phyloP scores from a whole-genome alignment of 805 yeast genomes.

The Naumovozyma dairenensis region DNA sequence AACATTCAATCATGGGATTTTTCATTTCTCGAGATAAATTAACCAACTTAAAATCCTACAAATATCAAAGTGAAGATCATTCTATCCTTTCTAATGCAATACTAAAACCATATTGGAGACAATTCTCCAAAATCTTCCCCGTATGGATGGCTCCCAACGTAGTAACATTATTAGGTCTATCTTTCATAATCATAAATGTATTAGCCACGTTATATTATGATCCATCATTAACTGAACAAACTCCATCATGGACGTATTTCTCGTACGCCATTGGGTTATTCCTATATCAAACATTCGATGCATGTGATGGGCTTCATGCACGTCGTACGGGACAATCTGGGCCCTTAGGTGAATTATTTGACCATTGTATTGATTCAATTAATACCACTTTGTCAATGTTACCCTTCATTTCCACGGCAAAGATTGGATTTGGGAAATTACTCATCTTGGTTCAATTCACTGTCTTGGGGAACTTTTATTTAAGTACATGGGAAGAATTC shows the following conservation, averaged over 20 bases:
- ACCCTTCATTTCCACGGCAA: conserved; percentile 64
- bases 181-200: conserved; percentile 59
- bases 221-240: conserved; percentile 48
- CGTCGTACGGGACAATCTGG: conserved; percentile 94
- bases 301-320: conserved; percentile 94
- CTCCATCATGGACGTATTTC: conserved; percentile 72
- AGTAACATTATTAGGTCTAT: conserved; percentile 71
- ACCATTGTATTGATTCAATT: conserved; percentile 70
- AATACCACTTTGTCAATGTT: conserved; percentile 77
- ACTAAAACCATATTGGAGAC: conserved; percentile 73
- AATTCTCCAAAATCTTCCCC: conserved; percentile 69
- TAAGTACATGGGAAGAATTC: conserved; percentile 93
- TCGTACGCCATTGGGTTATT: conserved; percentile 76
- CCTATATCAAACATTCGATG: conserved; percentile 90
- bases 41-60: conserved; percentile 12
- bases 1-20: conserved; percentile 43
- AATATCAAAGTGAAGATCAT: conserved; percentile 71
- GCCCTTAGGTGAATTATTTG: conserved; percentile 90
- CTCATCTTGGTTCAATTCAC: conserved; percentile 60
- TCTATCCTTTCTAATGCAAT: conserved; percentile 70
- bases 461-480: conserved; percentile 69
- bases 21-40: conserved; percentile 48
- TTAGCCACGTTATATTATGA: conserved; percentile 61
- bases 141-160: conserved; percentile 86
- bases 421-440: conserved; percentile 61